phyloP scores from a whole-genome alignment of 352 stramenopile species.

The Peronospora farinosa region DNA sequence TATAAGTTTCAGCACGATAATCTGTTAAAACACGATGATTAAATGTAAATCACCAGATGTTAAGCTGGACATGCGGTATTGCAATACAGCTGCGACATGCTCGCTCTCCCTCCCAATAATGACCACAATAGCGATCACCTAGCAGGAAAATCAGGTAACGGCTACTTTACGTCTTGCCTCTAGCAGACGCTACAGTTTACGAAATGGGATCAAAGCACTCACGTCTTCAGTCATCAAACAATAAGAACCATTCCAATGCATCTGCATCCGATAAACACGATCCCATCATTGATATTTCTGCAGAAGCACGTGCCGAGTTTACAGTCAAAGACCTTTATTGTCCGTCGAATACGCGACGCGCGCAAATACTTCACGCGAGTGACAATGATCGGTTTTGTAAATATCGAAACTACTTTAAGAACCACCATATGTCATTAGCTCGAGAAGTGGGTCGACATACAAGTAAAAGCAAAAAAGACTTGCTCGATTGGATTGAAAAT shows the following conservation, averaged over 20 bases:
- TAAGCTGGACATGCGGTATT: too few species aligned
- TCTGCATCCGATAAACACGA: slow-evolving; percentile 5
- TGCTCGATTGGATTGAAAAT: slow-evolving; percentile 29
- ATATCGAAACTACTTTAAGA: slow-evolving; percentile 50
- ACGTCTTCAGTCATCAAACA: slow-evolving; percentile 9
- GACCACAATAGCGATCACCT: slow-evolving; percentile 3
- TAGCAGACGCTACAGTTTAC: slow-evolving; percentile 1
- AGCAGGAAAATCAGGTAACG: slow-evolving; percentile 12
- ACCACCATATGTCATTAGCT: slow-evolving; percentile 40
- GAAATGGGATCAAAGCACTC: slow-evolving; percentile 32
- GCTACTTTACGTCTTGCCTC: not conserved
- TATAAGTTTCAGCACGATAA: too few species aligned
- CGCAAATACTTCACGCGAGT: slow-evolving; percentile 16
- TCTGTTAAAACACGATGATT: too few species aligned
- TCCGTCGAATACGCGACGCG: slow-evolving; percentile 24
- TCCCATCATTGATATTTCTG: slow-evolving; percentile 17
- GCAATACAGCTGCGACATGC: too few species aligned
- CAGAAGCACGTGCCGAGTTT: slow-evolving; percentile 26
- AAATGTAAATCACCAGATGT: too few species aligned
- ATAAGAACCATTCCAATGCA: slow-evolving; percentile 1
- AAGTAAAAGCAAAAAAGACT: slow-evolving; percentile 29
- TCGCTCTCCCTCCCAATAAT: not conserved
- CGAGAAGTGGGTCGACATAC: slow-evolving; percentile 32
- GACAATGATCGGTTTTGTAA: slow-evolving; percentile 34
- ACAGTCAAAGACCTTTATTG: slow-evolving; percentile 30